Base-by-base conservation (phyloP, 257 asterid genomes). In the Ilex aquifolium region DNA sequence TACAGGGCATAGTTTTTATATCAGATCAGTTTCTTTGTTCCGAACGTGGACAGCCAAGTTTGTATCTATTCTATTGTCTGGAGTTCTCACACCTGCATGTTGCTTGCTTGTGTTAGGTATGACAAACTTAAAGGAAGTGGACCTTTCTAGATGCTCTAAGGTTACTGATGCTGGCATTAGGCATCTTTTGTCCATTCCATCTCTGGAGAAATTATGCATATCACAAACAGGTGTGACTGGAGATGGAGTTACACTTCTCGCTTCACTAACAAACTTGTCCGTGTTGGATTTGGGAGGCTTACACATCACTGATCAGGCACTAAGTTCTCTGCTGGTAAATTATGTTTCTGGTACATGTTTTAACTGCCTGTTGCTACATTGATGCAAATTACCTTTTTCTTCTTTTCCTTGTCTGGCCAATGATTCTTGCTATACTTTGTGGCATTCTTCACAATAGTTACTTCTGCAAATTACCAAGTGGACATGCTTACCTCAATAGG, bases 281-380 rank as follows among this genome's bases (percentile, higher is more conserved):
- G 29, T 74, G 42, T 70, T 92, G 86, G 97, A 92, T 75, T 73
- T 92, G 69, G 99, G 99, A 44, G 96, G 96, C 69, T 77, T 92
- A 67, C 90, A 85, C 27, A 85, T 92, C 58, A 85, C 84, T 17
- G 88, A 89, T 85, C 72, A 76, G 44, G 81, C 91, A 68, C 76
- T 92, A 69, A 66, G 77, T 51, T 85, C 85, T 77, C 92, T 92
- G 63, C 87, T 82, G 94, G 99, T 89, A 65, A 13, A 51, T 62
- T 36, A 32, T 66, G 56, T 60, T 27, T 31, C 13, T 14, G 14
- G 44, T 67, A 13, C 60, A 46, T 15, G 14, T 11, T 55, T 53
- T 53, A 48, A 3, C 52, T 63, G 16, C 54, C 61, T 44, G 42
- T 30, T 83, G 59, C 57, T 72, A 55, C 48, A 44, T 62, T 61